Base-by-base conservation (phyloP, 1,284 basidiomycete genomes). In the Marasmius sp. region DNA sequence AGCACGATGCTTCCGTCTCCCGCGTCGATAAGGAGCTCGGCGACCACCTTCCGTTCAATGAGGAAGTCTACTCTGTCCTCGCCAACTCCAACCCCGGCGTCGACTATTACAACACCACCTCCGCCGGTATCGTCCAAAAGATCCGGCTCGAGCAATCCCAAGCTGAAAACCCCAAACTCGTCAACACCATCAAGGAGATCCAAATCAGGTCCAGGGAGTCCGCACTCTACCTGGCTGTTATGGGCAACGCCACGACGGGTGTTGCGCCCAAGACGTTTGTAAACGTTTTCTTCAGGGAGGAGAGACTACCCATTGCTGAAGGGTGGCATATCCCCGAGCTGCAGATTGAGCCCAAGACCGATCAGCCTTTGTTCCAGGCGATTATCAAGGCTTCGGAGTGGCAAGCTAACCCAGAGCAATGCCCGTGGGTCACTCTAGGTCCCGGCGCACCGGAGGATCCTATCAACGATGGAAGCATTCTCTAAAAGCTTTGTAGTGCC, bases 51-150 rank as follows among this genome's bases (percentile, higher is more conserved):
- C 52, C 53, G 37, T 68, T 68, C 63, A 68, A 68, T 60, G 67
- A 68, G 50, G 64, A 59, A 0, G 64, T 69, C 55, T 69, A 62
- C 51, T 34, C 43, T 37, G 63, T 65, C 10, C 65, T 66, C 14
- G 67, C 67, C 20, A 64, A 68, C 47, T 62, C 68, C 4, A 69
- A 69, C 43, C 65, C 68, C 14, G 68, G 67, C 14, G 63, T 65
- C 16, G 61, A 64, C 18, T 66, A 64, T 43, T 69, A 69, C 64
- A 64, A 69, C 36, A 58, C 62, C 3, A 64, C 62, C 1, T 69
- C 68, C 22, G 67, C 68, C 3, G 68, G 66, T 6, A 57, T 64
- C 43, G 68, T 67, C 11, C 59, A 61, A 56, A 57, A 66, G 39
- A 27, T 64, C 36, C 59, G 69, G 27, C 57, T 70, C 22, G 64